A percentile compares a stretch with the other conserved stretches of the same genome.
Evolutionary conservation across 495 filamentous ascomycete species (phyloP).

Genomic region (Penicillium fimorum): DNA sequence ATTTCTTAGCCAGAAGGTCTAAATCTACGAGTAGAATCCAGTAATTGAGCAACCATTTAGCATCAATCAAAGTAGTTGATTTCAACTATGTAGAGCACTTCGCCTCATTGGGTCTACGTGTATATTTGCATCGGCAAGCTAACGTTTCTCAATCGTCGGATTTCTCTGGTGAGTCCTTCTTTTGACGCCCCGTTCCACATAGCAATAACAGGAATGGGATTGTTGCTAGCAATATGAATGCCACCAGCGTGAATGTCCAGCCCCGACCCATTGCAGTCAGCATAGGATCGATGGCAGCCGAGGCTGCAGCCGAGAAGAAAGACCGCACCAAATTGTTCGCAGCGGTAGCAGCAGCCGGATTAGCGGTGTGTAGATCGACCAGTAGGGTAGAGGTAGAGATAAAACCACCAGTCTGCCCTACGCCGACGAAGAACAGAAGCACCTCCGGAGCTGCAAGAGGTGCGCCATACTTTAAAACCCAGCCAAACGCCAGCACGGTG

Average conservation of each 20-base stretch:
- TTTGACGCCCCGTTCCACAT: conserved; percentile 11
- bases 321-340: conserved; percentile 65
- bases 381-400: conserved; percentile 43
- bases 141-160: background rate
- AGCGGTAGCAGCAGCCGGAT: conserved; percentile 60
- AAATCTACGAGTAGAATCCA: too few relatives aligned
- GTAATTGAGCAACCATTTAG: too few relatives aligned
- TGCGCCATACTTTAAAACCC: conserved; percentile 32
- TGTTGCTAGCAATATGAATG: conserved; percentile 21
- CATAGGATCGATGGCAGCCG: conserved; percentile 59
- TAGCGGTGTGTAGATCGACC: conserved; percentile 56
- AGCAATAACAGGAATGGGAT: conserved; percentile 21
- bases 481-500: conserved; percentile 20
- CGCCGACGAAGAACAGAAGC: conserved; percentile 52
- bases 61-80: background rate
- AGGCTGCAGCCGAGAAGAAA: conserved; percentile 58
- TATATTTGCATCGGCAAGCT: background rate
- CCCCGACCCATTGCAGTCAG: conserved; percentile 55
- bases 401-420: conserved; percentile 51
- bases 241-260: conserved; percentile 43
- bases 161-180: background rate
- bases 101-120: background rate
- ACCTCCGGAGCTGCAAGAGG: conserved; percentile 51
- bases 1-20: too few relatives aligned
- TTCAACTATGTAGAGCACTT: background rate